Conservation (phyloP, 768 basidiomycete genomes). For the Crucibulum laeve region DNA sequence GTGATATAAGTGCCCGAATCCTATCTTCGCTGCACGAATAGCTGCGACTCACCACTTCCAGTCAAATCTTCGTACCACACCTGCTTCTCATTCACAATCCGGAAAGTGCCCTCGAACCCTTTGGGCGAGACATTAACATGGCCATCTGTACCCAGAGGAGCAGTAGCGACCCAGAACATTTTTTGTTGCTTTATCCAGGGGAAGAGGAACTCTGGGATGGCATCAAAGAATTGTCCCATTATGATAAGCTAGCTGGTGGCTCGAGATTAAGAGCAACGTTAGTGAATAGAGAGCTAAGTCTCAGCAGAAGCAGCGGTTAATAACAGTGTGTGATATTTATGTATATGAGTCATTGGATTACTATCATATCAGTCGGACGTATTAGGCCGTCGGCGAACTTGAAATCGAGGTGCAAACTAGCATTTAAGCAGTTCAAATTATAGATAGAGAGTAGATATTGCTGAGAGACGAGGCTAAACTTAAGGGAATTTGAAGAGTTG, state of each 20-base stretch:
- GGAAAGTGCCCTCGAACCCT: conserved; percentile 47
- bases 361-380: too few species aligned
- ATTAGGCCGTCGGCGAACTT: too few species aligned
- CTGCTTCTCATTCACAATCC: conserved; percentile 38
- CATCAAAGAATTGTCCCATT: conserved; percentile 53
- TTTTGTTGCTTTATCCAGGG: conserved; percentile 54
- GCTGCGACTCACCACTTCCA: conserved; percentile 45
- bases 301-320: background rate
- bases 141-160: conserved; percentile 50
- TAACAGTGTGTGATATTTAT: background rate
- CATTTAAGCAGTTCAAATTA: too few species aligned
- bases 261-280: background rate
- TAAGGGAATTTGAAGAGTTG: too few species aligned
- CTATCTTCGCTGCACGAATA: background rate
- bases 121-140: conserved; percentile 67
- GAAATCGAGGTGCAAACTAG: too few species aligned
- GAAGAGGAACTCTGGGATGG: conserved; percentile 43
- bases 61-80: conserved; percentile 70
- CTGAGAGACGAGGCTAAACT: too few species aligned
- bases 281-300: background rate
- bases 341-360: too few species aligned
- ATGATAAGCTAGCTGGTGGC: background rate
- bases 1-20: background rate
- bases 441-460: too few species aligned
- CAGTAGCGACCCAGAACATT: conserved; percentile 61